Evolutionary conservation across 2,329 filamentous ascomycete genomes (phyloP), one percentile per base, ranked within the genome.

Genomic region (Xylaria digitata): DNA sequence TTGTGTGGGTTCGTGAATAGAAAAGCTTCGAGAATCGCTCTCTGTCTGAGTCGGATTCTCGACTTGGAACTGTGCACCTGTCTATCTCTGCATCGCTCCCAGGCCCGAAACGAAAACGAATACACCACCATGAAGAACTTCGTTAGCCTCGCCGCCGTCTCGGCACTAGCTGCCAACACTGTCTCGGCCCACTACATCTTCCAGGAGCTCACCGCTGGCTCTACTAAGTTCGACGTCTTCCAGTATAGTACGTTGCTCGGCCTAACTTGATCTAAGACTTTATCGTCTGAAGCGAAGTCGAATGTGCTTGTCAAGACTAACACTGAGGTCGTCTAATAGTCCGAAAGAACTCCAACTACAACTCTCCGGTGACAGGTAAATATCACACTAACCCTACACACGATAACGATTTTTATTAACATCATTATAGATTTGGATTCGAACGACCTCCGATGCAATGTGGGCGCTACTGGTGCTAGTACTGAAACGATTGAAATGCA

Each of bases 311-410:
- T 2, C 13, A 42, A 52, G 34, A 11, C 48, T 48, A 46, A 56
- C n/a, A 32, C 11, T 6, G 50, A 63, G 68, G 34, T 65, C 32
- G 13, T 7, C 53, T 6, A 56, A 71, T 53, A 77, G 75, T 85
- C 71, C 79, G 83, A 54, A 76, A 80, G 67, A 84, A 84, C 76
- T 80, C 75, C 63, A 85, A 84, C 80, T 77, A 80, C 71, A 84
- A 84, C 78, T 83, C 80, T 6, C 82, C 82, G 6, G 82, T 84
- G 19, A 83, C 80, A 15, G 77, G 75, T 75, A 69, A 59, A 13
- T 19, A 64, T 15, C 19, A n/a, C 26, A 21, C 40, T 26, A 7
- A 13, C n/a, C 15, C 19, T 2, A 19, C 48, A 49, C 3, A 42
- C 3, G 2, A 42, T 1, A 9, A 17, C 9, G 3, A 6, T 32